Evolutionary conservation across 1,284 basidiomycete genomes (phyloP).

Genomic region (Ustilago hordei): DNA sequence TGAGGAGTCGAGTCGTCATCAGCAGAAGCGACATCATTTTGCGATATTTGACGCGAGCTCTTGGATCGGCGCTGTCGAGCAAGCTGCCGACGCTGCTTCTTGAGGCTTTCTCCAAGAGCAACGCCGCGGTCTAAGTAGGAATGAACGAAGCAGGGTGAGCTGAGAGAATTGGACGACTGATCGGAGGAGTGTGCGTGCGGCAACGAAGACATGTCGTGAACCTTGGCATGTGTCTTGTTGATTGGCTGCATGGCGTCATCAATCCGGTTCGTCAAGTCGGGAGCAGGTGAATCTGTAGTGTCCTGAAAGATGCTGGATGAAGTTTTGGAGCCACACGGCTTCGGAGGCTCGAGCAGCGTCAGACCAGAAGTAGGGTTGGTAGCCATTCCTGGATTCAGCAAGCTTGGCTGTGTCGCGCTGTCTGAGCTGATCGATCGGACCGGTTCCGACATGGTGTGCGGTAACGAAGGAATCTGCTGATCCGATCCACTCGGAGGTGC

Average conservation of each 20-base stretch:
- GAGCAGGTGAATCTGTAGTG: slow-evolving; percentile 26
- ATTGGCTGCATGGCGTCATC: slow-evolving; percentile 11
- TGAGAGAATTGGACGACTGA: slow-evolving; percentile 23
- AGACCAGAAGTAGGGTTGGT: slow-evolving; percentile 44
- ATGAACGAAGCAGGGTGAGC: slow-evolving; percentile 61
- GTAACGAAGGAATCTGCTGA: slow-evolving; percentile 9
- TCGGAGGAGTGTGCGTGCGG: slow-evolving; percentile 28
- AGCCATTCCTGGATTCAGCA: slow-evolving; percentile 46
- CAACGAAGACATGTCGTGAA: slow-evolving; percentile 44
- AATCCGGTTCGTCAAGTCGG: slow-evolving; percentile 15
- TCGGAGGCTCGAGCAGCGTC: slow-evolving; percentile 31
- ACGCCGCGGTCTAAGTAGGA: slow-evolving; percentile 57
- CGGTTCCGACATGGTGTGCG: slow-evolving; percentile 20
- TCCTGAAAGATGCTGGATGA: slow-evolving; percentile 20
- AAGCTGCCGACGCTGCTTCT: slow-evolving; percentile 46
- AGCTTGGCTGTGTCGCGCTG: slow-evolving; percentile 17
- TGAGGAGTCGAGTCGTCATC: slow-evolving; percentile 25
- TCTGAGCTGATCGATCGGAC: slow-evolving; percentile 23
- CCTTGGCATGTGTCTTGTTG: slow-evolving; percentile 49
- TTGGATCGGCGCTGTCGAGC: slow-evolving; percentile 27
- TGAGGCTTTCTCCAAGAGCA: slow-evolving; percentile 44
- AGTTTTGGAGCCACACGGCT: slow-evolving; percentile 24
- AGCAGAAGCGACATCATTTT: slow-evolving; percentile 33
- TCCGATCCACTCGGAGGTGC: slow-evolving; percentile 13
- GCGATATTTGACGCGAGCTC: slow-evolving; percentile 14